A percentile compares a stretch with the other conserved stretches of the same genome.
phyloP scores from a whole-genome alignment of 2,329 filamentous ascomycete species.

The Curvularia verruculosa region DNA sequence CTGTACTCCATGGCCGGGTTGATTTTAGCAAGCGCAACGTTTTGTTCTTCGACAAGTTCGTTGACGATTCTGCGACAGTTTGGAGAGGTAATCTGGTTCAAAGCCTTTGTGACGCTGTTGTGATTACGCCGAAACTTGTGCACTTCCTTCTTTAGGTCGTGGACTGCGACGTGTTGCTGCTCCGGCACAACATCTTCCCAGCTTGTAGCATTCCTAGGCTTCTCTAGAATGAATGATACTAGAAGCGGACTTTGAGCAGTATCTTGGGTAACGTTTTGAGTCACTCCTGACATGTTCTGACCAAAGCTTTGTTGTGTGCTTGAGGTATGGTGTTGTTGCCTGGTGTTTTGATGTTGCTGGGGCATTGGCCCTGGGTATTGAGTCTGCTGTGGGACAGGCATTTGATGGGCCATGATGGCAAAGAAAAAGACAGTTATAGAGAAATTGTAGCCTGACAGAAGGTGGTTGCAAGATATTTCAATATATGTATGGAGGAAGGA shows the following conservation, averaged over 20 bases:
- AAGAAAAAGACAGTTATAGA: neutral
- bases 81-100: constrained; percentile 35
- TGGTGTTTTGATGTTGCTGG: constrained; percentile 23
- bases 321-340: constrained; percentile 26
- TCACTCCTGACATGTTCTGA: constrained; percentile 17
- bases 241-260: constrained; percentile 30
- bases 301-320: constrained; percentile 17
- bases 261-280: constrained; percentile 10
- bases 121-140: constrained; percentile 30
- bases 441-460: neutral
- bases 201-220: constrained; percentile 22
- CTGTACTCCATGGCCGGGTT: constrained; percentile 35
- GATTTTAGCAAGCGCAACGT: constrained; percentile 24
- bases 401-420: constrained; percentile 18
- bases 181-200: constrained; percentile 38
- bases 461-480: neutral
- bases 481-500: neutral
- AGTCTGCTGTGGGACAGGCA: constrained; percentile 20
- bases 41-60: constrained; percentile 39
- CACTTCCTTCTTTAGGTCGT: constrained; percentile 32
- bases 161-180: constrained; percentile 28
- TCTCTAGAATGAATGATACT: constrained; percentile 35
- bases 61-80: constrained; percentile 35
- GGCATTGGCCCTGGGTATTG: constrained; percentile 14
- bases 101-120: constrained; percentile 23